These are phyloP conservation scores for Euphorbia schlechtendalii DNA, from an alignment of 441 rosid genomes.

Conservation along the genomic window DNA sequence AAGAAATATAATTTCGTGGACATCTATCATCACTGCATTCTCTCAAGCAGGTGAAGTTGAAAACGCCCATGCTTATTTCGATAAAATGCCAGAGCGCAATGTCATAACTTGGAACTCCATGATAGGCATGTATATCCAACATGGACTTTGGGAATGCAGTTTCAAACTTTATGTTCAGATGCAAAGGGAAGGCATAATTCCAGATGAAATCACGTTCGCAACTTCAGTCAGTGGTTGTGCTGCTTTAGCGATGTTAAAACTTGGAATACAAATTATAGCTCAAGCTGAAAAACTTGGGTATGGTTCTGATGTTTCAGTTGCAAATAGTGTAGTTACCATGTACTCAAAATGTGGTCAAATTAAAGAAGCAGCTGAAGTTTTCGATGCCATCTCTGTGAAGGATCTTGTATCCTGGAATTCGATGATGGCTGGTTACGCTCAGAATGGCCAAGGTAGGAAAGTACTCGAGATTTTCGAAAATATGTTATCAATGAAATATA, in stretches of 20 bases:
- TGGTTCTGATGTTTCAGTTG: conserved; percentile 19
- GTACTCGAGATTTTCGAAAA: too few species aligned
- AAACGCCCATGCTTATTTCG: conserved; percentile 18
- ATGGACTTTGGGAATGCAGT: conserved; percentile 20
- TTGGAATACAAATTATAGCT: conserved; percentile 14
- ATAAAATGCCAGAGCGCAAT: conserved; percentile 17
- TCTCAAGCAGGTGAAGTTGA: conserved; percentile 22
- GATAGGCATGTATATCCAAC: conserved; percentile 16
- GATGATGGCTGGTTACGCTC: too few species aligned
- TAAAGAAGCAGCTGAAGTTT: conserved; percentile 20
- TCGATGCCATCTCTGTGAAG: conserved; percentile 12
- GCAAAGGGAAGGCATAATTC: conserved; percentile 18
- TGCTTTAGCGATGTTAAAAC: too few species aligned
- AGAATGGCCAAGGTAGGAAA: too few species aligned
- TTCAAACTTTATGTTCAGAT: conserved; percentile 17
- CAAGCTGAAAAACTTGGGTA: conserved; percentile 19
- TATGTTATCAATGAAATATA: neutral
- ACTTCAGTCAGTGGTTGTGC: conserved; percentile 15
- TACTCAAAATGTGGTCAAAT: conserved; percentile 21
- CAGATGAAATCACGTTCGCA: conserved; percentile 21
- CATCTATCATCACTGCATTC: conserved; percentile 21
- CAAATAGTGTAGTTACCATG: conserved; percentile 20
- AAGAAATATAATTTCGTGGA: conserved; percentile 23
- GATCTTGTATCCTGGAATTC: conserved; percentile 13
- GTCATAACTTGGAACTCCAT: conserved; percentile 25